Evolutionary conservation across 2,329 filamentous ascomycete species (phyloP), one percentile per base, ranked within the genome.

Genomic region (Sporothrix euskadiensis): DNA sequence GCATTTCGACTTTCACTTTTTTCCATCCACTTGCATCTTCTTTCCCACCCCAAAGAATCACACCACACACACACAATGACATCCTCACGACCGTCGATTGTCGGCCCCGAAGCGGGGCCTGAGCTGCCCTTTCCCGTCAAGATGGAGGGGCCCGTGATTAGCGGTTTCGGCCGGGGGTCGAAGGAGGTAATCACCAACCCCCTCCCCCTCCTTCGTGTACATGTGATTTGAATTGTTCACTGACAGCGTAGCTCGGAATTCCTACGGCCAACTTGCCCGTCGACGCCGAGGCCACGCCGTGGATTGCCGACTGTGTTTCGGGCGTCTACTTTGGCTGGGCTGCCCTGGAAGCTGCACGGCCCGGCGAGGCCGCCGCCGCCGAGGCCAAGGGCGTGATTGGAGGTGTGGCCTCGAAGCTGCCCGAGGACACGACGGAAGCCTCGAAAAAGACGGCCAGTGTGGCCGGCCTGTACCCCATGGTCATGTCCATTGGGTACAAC

Each of bases 261-360:
- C 96, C 96, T 2, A 98, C 96, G 1, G 96, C 96, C 80, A 99
- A 98, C 85, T 89, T 98, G 61, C 90, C 90, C 78, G 91, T 95
- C 69, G 90, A 92, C 81, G 85, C 87, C 71, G 79, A 88, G 78
- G 81, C 86, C 7, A 83, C 85, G 44, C 84, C 87, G 10, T 91
- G 89, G 89, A 90, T 91, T 80, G 81, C 83, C 47, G 84, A 87
- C 77, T 85, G 92, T 72, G 85, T 88, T 73, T 93, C 90, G 0
- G 96, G 96, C 76, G 92, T 98, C 76, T 98, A 98, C 87, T 98
- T 94, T 80, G 96, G 96, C 79, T 97, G 92, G 85, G 94, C 94
- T 4, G 89, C 92, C 0, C 88, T 98, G 44, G 85, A 88, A 75
- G 86, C 91, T 10, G 84, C 88, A 0, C 2, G 82, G 0, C 74